Evolutionary conservation across 2,329 filamentous ascomycete genomes (phyloP).

Genomic region (Rachicladosporium sp.): DNA sequence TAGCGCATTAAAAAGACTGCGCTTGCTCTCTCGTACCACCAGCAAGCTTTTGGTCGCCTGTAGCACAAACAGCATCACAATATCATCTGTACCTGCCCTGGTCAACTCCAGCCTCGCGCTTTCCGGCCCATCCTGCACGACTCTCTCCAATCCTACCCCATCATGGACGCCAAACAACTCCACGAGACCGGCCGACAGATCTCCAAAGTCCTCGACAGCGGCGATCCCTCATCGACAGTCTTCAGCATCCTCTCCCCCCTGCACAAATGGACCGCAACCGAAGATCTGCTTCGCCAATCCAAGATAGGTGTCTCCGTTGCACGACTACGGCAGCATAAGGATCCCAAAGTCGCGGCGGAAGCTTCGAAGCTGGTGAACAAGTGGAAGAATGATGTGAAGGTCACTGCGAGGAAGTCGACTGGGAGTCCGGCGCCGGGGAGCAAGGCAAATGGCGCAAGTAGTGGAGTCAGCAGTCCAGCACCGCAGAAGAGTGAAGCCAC

Average conservation of each 20-base stretch:
- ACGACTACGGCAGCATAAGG: conserved; percentile 70
- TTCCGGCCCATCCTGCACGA: too few species aligned
- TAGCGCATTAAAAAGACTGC: too few species aligned
- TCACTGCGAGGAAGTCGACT: conserved; percentile 26
- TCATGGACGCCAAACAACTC: conserved; percentile 74
- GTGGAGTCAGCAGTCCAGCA: conserved; percentile 28
- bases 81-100: too few species aligned
- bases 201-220: conserved; percentile 62
- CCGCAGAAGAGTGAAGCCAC: conserved; percentile 10
- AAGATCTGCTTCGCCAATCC: conserved; percentile 83
- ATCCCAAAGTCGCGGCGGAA: conserved; percentile 56
- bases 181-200: conserved; percentile 65
- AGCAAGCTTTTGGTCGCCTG: too few species aligned
- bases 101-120: too few species aligned
- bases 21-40: too few species aligned
- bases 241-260: conserved; percentile 67
- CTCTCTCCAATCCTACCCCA: conserved; percentile 6
- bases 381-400: conserved; percentile 69
- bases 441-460: conserved; percentile 24
- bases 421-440: conserved; percentile 38
- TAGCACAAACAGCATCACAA: too few species aligned
- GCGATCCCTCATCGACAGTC: conserved; percentile 61
- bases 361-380: conserved; percentile 76
- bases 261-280: conserved; percentile 68
- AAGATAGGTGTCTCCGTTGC: conserved; percentile 83